Percentiles rank a stretch among this genome's conserved stretches.
These are phyloP conservation scores for Leccinum griseonigrum DNA, from an alignment of 1,284 basidiomycete species.

Conservation along the genomic window DNA sequence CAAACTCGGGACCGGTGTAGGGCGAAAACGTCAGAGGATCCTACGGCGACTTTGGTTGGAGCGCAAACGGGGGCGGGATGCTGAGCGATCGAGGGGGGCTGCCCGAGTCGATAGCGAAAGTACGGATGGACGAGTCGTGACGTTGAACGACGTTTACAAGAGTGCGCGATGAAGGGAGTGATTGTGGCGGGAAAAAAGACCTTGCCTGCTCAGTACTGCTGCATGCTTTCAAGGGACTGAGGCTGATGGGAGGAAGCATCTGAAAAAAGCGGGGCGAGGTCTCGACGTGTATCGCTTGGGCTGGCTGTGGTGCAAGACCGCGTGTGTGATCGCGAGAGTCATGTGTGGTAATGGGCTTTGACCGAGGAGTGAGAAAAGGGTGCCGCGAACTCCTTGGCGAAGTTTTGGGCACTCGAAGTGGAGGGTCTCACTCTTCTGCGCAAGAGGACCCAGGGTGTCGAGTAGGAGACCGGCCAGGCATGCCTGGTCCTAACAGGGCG, in stretches of 20 bases:
- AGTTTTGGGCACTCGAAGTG: constrained; percentile 11
- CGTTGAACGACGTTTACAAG: constrained; percentile 20
- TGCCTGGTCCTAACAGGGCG: constrained; percentile 58
- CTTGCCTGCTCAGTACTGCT: constrained; percentile 16
- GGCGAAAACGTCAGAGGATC: constrained; percentile 41
- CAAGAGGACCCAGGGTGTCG: constrained; percentile 20
- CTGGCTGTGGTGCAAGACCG: constrained; percentile 8
- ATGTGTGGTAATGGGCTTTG: constrained; percentile 9
- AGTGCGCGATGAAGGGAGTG: constrained; percentile 22
- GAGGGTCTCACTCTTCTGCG: constrained; percentile 18
- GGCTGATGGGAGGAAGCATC: constrained; percentile 28
- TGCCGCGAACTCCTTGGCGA: constrained; percentile 10
- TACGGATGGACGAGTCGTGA: constrained; percentile 7
- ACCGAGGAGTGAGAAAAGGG: constrained; percentile 5
- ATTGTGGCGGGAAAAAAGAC: constrained; percentile 19
- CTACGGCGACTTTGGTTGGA: constrained; percentile 67
- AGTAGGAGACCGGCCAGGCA: constrained; percentile 44
- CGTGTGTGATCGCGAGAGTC: constrained; percentile 14
- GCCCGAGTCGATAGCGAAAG: constrained; percentile 3
- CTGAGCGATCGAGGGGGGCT: constrained; percentile 11
- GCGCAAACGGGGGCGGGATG: constrained; percentile 60
- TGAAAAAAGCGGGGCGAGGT: constrained; percentile 27
- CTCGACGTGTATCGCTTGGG: constrained; percentile 13
- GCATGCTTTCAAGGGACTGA: constrained; percentile 16
- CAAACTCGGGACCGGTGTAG: constrained; percentile 35